Conservation (phyloP, 2,329 filamentous ascomycete species). For the Colletotrichum sp. region DNA sequence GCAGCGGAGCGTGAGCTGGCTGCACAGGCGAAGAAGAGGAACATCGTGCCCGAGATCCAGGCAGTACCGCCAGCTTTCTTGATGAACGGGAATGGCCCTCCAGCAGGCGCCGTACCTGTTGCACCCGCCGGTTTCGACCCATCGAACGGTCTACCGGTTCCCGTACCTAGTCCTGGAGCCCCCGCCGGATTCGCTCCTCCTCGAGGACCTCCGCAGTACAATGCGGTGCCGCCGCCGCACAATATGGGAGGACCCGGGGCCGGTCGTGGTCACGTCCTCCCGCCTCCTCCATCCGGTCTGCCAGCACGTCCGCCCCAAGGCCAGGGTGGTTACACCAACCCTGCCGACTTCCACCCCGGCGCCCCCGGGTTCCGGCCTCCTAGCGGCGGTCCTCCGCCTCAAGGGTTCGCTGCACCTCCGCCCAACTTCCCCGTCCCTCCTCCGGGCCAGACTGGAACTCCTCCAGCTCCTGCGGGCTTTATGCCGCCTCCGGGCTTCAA, state of each 20-base stretch:
- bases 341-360: constrained; percentile 53
- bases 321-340: constrained; percentile 49
- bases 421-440: constrained; percentile 46
- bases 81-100: constrained; percentile 35
- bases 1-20: constrained; percentile 91
- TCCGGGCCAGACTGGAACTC: constrained; percentile 34
- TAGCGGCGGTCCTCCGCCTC: constrained; percentile 38
- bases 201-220: constrained; percentile 40
- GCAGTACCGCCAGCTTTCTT: constrained; percentile 78
- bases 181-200: constrained; percentile 43
- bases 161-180: constrained; percentile 23
- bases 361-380: constrained; percentile 33
- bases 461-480: constrained; percentile 45
- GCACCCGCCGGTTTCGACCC: constrained; percentile 39
- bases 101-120: constrained; percentile 25
- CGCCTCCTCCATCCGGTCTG: constrained; percentile 54
- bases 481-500: constrained; percentile 51
- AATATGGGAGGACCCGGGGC: constrained; percentile 6
- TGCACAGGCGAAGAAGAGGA: constrained; percentile 91
- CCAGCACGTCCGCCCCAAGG: constrained; percentile 55
- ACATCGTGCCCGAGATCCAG: constrained; percentile 83
- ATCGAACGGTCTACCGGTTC: constrained; percentile 29
- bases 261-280: constrained; percentile 40
- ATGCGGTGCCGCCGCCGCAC: constrained; percentile 18
- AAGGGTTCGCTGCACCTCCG: constrained; percentile 42